Evolutionary conservation across 1,284 basidiomycete genomes (phyloP).

Genomic region (Taiwanofungus camphoratus): DNA sequence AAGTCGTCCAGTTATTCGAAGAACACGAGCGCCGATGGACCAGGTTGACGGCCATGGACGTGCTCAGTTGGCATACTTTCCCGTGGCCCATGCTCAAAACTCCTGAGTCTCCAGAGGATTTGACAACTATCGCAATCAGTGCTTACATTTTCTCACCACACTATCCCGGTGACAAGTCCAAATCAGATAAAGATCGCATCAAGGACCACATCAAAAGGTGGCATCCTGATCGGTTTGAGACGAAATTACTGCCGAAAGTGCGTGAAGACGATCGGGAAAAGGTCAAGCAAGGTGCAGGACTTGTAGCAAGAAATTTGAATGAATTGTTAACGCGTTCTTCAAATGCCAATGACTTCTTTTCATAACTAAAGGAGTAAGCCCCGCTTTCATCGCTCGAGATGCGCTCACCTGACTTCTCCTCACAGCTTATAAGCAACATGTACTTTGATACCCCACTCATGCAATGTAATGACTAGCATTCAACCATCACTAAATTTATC

Average conservation of each 20-base stretch:
- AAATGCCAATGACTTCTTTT: slow-evolving; percentile 17
- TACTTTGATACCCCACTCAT: slow-evolving; percentile 24
- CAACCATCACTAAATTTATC: slow-evolving; percentile 12
- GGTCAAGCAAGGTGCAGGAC: slow-evolving; percentile 36
- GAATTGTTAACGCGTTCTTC: slow-evolving; percentile 34
- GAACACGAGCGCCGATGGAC: slow-evolving; percentile 56
- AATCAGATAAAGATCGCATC: slow-evolving; percentile 51
- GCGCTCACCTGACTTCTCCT: slow-evolving; percentile 10
- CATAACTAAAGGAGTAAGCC: slow-evolving; percentile 21
- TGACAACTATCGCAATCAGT: slow-evolving; percentile 47
- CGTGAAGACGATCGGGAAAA: slow-evolving; percentile 35
- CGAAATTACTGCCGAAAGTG: slow-evolving; percentile 39
- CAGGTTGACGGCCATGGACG: slow-evolving; percentile 31
- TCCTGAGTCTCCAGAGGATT: slow-evolving; percentile 49
- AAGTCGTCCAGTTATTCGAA: slow-evolving; percentile 46
- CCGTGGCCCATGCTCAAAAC: slow-evolving; percentile 66
- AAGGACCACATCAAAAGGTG: slow-evolving; percentile 51
- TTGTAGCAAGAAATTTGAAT: slow-evolving; percentile 49
- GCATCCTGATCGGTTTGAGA: slow-evolving; percentile 40
- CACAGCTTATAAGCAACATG: slow-evolving; percentile 14
- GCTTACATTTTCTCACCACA: slow-evolving; percentile 55
- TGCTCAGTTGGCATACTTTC: slow-evolving; percentile 50
- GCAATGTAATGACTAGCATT: slow-evolving; percentile 22
- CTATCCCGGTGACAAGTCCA: slow-evolving; percentile 41
- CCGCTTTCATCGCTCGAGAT: background rate